Evolutionary conservation across 352 stramenopile species (phyloP).

Genomic region (Phytophthora vignae): DNA sequence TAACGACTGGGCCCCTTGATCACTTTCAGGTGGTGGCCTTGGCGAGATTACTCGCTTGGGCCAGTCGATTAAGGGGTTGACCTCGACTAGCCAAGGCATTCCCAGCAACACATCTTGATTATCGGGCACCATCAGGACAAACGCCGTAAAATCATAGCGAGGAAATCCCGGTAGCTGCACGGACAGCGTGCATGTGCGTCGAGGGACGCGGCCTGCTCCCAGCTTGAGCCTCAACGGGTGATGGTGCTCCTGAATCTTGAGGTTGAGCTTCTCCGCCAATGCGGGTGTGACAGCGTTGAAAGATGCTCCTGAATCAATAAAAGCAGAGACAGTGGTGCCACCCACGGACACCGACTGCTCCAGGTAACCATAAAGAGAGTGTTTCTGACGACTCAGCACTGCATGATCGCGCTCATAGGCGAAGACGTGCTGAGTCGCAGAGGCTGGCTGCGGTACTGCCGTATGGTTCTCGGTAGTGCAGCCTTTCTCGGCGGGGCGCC

Average conservation of each 20-base stretch:
- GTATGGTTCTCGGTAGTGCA: slow-evolving; percentile 13
- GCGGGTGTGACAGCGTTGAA: slow-evolving; percentile 18
- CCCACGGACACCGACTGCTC: neutral
- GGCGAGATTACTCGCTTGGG: neutral
- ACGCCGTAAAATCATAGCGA: neutral
- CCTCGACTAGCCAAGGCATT: slow-evolving; percentile 6
- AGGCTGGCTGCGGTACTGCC: slow-evolving; percentile 11
- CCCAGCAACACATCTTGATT: slow-evolving; percentile 10
- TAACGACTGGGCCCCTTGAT: neutral
- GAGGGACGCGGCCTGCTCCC: neutral
- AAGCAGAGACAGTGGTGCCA: neutral
- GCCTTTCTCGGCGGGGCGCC: slow-evolving; percentile 14
- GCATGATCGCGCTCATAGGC: slow-evolving; percentile 14
- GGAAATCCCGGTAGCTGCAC: neutral
- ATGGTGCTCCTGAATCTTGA: neutral
- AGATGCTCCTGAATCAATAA: neutral
- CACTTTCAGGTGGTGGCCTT: too few species aligned
- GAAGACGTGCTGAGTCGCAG: slow-evolving; percentile 5
- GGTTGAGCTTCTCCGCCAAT: neutral
- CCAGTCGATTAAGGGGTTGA: slow-evolving; percentile 9
- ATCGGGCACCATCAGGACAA: slow-evolving; percentile 1
- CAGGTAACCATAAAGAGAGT: slow-evolving; percentile 16
- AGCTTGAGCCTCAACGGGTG: neutral
- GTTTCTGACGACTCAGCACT: slow-evolving; percentile 19
- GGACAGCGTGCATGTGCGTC: neutral